These are phyloP conservation scores for Stephanodiscus triporus DNA, from an alignment of 108 stramenopile species.

Conservation along the genomic window DNA sequence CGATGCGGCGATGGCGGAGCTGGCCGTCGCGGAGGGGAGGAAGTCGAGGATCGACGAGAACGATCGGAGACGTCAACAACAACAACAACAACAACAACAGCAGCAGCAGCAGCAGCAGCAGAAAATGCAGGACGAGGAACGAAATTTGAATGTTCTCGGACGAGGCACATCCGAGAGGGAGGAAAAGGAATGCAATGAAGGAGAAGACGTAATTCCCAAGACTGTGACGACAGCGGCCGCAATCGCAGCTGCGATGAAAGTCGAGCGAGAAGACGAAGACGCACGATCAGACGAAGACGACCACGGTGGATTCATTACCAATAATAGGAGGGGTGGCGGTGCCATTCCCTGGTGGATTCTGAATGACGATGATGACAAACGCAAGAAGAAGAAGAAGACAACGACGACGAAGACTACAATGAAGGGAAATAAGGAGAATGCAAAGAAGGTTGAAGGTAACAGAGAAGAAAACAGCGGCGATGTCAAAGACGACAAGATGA, in stretches of 20 bases:
- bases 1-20: conserved; percentile 22
- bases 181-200: neutral
- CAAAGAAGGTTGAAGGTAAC: neutral
- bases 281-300: neutral
- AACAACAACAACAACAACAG: neutral
- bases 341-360: conserved; percentile 43
- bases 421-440: neutral
- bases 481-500: neutral
- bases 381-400: conserved; percentile 28
- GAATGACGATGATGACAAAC: conserved; percentile 24
- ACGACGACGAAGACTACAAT: neutral
- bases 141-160: no score
- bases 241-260: neutral
- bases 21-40: conserved; percentile 22
- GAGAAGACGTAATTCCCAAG: neutral
- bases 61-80: neutral
- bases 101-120: no score
- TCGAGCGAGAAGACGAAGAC: neutral
- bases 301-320: neutral
- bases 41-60: conserved; percentile 21
- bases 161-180: no score
- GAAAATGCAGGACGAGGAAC: no score
- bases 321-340: neutral
- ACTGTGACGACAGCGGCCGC: neutral
- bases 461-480: neutral